phyloP scores from a whole-genome alignment of 768 basidiomycete genomes.

The Mycena crocata region DNA sequence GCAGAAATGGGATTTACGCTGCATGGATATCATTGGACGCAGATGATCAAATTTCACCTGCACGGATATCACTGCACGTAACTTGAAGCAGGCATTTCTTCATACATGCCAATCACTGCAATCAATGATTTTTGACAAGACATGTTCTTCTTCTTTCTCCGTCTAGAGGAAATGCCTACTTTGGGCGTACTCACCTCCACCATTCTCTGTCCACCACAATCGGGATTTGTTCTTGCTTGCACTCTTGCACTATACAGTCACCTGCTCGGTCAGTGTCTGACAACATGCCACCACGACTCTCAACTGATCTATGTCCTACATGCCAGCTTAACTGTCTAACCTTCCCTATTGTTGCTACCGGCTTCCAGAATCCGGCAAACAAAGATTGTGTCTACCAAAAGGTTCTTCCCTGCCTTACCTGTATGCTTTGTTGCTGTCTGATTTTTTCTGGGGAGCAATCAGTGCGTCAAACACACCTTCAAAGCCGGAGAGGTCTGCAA shows the following conservation, averaged over 20 bases:
- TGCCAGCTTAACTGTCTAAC: background rate
- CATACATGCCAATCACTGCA: no score
- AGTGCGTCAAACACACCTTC: background rate
- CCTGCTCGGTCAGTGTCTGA: background rate
- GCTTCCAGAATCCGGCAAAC: background rate
- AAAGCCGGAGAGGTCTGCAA: background rate
- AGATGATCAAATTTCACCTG: no score
- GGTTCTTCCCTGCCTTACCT: no score
- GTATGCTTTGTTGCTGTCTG: background rate
- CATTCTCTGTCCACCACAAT: no score
- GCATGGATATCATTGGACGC: no score
- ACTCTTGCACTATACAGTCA: background rate
- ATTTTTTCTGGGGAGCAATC: background rate
- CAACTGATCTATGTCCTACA: background rate
- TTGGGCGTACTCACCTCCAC: background rate
- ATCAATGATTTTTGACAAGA: background rate
- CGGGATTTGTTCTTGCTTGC: background rate
- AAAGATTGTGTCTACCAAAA: conserved; percentile 1
- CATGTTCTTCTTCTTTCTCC: background rate
- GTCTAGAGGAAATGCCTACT: background rate
- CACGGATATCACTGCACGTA: no score
- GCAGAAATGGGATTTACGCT: no score
- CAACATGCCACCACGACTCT: background rate
- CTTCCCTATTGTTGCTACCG: background rate
- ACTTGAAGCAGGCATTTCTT: no score